Evolutionary conservation across 768 basidiomycete species (phyloP).

Genomic region (Trametes villosa): DNA sequence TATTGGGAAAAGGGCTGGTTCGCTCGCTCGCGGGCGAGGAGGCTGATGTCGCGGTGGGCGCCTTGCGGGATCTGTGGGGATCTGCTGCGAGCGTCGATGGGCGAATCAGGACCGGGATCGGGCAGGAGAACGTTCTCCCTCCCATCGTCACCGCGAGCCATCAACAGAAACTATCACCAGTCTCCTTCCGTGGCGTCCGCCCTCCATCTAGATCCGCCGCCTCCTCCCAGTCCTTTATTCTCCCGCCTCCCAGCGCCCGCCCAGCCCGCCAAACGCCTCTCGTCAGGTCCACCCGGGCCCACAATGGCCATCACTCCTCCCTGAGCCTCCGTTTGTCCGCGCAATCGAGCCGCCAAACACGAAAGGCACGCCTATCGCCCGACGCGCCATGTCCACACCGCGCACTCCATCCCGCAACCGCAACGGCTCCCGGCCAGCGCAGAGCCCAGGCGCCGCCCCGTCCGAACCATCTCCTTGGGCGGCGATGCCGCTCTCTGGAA

Average conservation of each 20-base stretch:
- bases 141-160: conserved; percentile 5
- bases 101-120: conserved; percentile 12
- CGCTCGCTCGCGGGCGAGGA: no score
- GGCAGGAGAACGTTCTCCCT: conserved; percentile 14
- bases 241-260: background rate
- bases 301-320: no score
- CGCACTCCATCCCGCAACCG: no score
- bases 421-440: background rate
- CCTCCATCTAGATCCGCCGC: conserved; percentile 3
- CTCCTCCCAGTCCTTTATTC: background rate
- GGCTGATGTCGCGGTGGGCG: conserved; percentile 8
- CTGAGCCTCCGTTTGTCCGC: no score
- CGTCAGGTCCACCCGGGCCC: no score
- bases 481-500: conserved; percentile 9
- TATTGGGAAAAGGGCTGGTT: background rate
- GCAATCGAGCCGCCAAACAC: no score
- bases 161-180: conserved; percentile 12
- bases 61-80: conserved; percentile 5
- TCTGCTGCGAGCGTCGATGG: conserved; percentile 1
- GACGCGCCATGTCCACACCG: no score
- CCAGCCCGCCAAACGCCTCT: background rate
- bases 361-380: no score
- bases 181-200: no score
- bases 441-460: conserved; percentile 1
- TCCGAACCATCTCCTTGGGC: background rate